Evolutionary conservation across 495 filamentous ascomycete species (phyloP).

Genomic region (Aspergillus steynii): DNA sequence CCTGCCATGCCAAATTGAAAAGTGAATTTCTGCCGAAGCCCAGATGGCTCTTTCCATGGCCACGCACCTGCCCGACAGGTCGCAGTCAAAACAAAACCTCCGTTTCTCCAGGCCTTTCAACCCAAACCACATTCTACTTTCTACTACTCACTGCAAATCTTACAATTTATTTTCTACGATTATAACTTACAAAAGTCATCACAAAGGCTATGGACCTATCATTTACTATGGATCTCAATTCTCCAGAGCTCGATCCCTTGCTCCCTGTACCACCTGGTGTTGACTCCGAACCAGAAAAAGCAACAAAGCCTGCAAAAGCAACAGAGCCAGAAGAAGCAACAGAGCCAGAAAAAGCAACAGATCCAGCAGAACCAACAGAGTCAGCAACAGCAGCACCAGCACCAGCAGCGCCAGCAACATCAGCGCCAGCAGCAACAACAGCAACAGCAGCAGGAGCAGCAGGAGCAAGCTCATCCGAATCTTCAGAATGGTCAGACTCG

Average conservation of each 20-base stretch:
- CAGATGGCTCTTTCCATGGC: not conserved
- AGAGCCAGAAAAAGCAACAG: too few species aligned
- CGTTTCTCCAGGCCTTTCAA: not conserved
- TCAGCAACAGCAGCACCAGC: too few species aligned
- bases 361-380: too few species aligned
- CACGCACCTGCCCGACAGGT: not conserved
- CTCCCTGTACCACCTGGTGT: too few species aligned
- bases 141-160: not conserved
- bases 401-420: too few species aligned
- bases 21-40: not conserved
- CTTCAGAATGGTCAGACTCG: not conserved
- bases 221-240: too few species aligned
- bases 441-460: too few species aligned
- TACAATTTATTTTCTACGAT: not conserved
- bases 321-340: too few species aligned
- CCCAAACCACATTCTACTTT: not conserved
- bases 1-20: not conserved
- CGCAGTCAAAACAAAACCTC: not conserved
- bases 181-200: not conserved
- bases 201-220: not conserved
- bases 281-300: too few species aligned
- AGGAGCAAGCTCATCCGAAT: not conserved
- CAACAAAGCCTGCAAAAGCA: too few species aligned
- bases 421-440: too few species aligned
- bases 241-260: too few species aligned